Percentiles rank a stretch among this genome's conserved stretches.
phyloP scores from a whole-genome alignment of 2,329 filamentous ascomycete genomes.

The Penicillium brevicompactum region DNA sequence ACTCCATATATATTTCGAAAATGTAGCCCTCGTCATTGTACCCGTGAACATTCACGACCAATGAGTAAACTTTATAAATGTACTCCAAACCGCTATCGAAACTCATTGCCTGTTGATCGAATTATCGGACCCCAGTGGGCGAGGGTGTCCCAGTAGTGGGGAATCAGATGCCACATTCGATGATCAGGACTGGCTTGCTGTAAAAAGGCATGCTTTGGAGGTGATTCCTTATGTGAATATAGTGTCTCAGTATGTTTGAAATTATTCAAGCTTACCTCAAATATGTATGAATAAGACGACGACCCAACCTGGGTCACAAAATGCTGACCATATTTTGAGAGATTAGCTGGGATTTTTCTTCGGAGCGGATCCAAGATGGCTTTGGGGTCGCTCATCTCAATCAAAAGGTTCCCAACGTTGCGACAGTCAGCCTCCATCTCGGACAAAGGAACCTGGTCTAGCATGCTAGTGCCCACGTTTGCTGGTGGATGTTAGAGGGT shows the following conservation, averaged over 20 bases:
- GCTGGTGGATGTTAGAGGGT: background rate
- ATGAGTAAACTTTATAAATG: too few species aligned
- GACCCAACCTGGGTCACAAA: background rate
- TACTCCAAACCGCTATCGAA: too few species aligned
- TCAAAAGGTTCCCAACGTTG: background rate
- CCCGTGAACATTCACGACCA: too few species aligned
- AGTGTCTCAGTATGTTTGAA: background rate
- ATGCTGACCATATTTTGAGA: background rate
- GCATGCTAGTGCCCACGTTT: background rate
- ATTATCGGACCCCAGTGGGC: background rate
- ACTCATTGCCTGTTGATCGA: too few species aligned
- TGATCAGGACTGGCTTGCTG: background rate
- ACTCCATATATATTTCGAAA: too few species aligned
- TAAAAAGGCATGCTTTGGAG: background rate
- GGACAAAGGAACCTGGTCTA: background rate
- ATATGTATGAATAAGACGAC: background rate
- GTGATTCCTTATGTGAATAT: background rate
- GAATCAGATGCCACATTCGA: constrained; percentile 1
- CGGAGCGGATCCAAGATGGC: background rate
- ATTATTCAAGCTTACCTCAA: background rate
- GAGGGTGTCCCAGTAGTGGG: background rate
- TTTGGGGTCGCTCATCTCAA: background rate
- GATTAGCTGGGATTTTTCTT: background rate
- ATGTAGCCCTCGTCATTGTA: too few species aligned
- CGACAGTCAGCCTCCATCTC: background rate